Conservation (phyloP, 2,329 filamentous ascomycete genomes). For the Verticillium dahliae region DNA sequence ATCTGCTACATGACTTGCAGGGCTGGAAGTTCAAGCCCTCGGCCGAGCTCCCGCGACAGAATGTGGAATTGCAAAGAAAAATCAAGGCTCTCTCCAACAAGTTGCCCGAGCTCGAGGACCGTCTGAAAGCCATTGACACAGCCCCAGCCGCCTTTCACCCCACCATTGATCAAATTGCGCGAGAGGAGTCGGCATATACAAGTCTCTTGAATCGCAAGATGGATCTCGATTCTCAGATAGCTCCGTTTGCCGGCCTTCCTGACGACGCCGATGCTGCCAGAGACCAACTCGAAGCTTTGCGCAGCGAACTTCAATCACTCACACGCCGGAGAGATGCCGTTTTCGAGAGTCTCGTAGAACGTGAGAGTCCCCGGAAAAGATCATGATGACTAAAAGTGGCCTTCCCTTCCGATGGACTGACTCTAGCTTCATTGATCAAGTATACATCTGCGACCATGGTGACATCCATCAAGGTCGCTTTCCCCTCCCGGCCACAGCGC, state of each 20-base stretch:
- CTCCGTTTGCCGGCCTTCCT: conserved; percentile 64
- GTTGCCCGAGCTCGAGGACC: conserved; percentile 60
- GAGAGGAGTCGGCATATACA: conserved; percentile 52
- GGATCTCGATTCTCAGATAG: conserved; percentile 55
- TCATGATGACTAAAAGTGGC: conserved; percentile 12
- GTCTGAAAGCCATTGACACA: conserved; percentile 34
- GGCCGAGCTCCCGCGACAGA: conserved; percentile 57
- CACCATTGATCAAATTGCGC: conserved; percentile 50
- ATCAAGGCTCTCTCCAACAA: conserved; percentile 61
- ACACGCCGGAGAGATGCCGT: conserved; percentile 61
- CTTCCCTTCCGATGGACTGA: not conserved
- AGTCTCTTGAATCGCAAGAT: conserved; percentile 51
- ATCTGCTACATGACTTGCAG: conserved; percentile 34
- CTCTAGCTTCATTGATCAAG: not conserved
- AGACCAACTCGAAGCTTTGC: conserved; percentile 61
- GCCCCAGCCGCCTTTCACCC: conserved; percentile 28
- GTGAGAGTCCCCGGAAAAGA: conserved; percentile 46
- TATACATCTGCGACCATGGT: not conserved
- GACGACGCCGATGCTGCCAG: conserved; percentile 63
- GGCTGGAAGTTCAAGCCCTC: conserved; percentile 45
- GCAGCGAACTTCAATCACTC: conserved; percentile 55
- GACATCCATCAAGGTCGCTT: conserved; percentile 35
- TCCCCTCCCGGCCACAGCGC: conserved; percentile 60
- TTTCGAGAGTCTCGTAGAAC: conserved; percentile 67
- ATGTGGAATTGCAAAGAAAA: conserved; percentile 66